Conservation (phyloP, 768 basidiomycete species). For the Suillus cothurnatus region DNA sequence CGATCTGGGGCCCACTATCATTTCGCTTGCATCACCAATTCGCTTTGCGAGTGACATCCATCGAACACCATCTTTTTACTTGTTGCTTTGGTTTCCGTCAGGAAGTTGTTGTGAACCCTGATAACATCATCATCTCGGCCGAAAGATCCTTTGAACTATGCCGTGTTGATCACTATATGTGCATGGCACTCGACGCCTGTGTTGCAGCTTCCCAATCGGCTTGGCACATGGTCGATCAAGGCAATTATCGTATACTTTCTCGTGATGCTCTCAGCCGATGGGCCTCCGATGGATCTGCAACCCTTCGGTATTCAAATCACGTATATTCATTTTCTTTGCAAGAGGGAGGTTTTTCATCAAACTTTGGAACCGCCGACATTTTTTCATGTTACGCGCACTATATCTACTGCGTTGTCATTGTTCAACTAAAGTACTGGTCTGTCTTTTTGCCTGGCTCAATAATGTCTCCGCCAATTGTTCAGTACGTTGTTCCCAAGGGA, state of each 20-base stretch:
- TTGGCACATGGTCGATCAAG: neutral
- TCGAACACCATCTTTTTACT: neutral
- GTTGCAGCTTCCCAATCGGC: neutral
- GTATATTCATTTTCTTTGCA: neutral
- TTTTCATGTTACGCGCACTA: neutral
- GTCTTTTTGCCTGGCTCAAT: neutral
- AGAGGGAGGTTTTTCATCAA: neutral
- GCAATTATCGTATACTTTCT: neutral
- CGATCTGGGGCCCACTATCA: neutral
- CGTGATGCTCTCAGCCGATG: neutral
- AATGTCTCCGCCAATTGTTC: constrained; percentile 18
- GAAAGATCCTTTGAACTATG: neutral
- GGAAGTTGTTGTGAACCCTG: neutral
- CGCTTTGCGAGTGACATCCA: neutral
- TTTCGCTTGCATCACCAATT: neutral
- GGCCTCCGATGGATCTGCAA: neutral
- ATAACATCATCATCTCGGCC: neutral
- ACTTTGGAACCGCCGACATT: neutral
- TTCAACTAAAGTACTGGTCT: neutral
- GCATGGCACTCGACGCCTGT: neutral
- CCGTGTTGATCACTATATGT: neutral
- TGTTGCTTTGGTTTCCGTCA: constrained; percentile 1
- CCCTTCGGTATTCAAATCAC: neutral
- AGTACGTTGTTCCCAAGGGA: constrained; percentile 21
- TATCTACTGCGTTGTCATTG: neutral